phyloP scores from a whole-genome alignment of 495 filamentous ascomycete genomes.

The Evernia prunastri region DNA sequence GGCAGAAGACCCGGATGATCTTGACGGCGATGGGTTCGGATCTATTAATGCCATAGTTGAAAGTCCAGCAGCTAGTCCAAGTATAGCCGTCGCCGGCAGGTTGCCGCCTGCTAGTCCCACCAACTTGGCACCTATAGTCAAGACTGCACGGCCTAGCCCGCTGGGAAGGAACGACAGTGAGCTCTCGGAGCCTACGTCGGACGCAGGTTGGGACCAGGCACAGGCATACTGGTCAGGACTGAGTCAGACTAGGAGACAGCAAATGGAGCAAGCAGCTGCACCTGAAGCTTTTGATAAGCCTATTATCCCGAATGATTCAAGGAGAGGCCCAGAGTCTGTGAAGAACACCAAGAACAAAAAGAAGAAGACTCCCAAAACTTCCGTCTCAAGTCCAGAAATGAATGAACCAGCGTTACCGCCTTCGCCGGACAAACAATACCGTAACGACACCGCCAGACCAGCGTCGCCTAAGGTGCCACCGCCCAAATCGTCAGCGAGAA shows the following conservation, averaged over 20 bases:
- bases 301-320: slow-evolving; percentile 28
- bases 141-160: slow-evolving; percentile 11
- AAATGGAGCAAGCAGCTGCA: slow-evolving; percentile 49
- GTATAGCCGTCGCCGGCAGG: slow-evolving; percentile 9
- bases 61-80: slow-evolving; percentile 37
- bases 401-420: slow-evolving; percentile 14
- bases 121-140: slow-evolving; percentile 10
- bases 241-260: slow-evolving; percentile 48
- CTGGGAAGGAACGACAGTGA: slow-evolving; percentile 19
- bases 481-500: slow-evolving; percentile 37
- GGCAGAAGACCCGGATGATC: slow-evolving; percentile 64
- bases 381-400: background rate
- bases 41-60: slow-evolving; percentile 82
- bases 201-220: slow-evolving; percentile 53
- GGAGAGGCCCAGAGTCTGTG: slow-evolving; percentile 14
- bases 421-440: slow-evolving; percentile 19
- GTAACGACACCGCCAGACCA: slow-evolving; percentile 12
- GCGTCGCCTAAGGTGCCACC: slow-evolving; percentile 8
- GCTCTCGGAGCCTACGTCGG: slow-evolving; percentile 25
- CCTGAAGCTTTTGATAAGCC: slow-evolving; percentile 43
- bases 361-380: slow-evolving; percentile 18
- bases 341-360: slow-evolving; percentile 22
- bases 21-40: slow-evolving; percentile 67
- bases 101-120: slow-evolving; percentile 1
- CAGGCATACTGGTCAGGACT: slow-evolving; percentile 60